Conservation (phyloP, 2,329 filamentous ascomycete species). For the Hypomyces perniciosus region DNA sequence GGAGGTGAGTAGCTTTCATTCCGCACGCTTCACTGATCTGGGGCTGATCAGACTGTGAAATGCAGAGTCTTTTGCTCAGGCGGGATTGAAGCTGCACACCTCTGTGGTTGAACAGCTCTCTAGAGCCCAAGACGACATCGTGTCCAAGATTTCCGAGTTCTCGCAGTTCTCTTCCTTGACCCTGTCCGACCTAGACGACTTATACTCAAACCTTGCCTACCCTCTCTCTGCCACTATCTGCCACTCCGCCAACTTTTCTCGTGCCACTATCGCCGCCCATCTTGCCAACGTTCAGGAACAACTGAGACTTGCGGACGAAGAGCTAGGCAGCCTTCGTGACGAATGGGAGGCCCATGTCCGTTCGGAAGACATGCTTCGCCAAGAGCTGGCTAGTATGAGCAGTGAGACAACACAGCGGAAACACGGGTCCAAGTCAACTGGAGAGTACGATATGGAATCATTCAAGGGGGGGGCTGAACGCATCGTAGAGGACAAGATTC, state of each 20-base stretch:
- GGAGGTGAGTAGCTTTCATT: slow-evolving; percentile 13
- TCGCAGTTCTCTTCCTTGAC: slow-evolving; percentile 13
- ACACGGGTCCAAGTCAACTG: not conserved
- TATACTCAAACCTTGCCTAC: slow-evolving; percentile 28
- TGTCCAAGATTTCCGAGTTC: slow-evolving; percentile 18
- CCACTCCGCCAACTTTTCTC: slow-evolving; percentile 17
- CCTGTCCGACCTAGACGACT: slow-evolving; percentile 13
- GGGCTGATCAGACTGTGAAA: not conserved
- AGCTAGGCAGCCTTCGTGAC: slow-evolving; percentile 18
- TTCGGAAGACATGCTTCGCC: not conserved
- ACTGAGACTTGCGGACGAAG: slow-evolving; percentile 18
- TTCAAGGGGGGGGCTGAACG: slow-evolving; percentile 18
- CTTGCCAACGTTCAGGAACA: slow-evolving; percentile 18
- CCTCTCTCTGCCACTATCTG: slow-evolving; percentile 29
- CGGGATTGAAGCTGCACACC: slow-evolving; percentile 18
- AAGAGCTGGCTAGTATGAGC: not conserved
- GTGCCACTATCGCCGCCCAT: slow-evolving; percentile 23
- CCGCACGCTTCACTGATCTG: not conserved
- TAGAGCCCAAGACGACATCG: slow-evolving; percentile 18
- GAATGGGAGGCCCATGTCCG: slow-evolving; percentile 14
- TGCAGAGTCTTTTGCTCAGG: slow-evolving; percentile 20
- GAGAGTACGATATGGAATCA: slow-evolving; percentile 6
- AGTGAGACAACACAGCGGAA: not conserved
- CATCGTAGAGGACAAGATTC: slow-evolving; percentile 18
- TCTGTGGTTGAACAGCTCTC: slow-evolving; percentile 18